Percentiles rank a stretch among this genome's conserved stretches.
phyloP scores from a whole-genome alignment of 768 basidiomycete genomes.

The Pleurotus djamor region DNA sequence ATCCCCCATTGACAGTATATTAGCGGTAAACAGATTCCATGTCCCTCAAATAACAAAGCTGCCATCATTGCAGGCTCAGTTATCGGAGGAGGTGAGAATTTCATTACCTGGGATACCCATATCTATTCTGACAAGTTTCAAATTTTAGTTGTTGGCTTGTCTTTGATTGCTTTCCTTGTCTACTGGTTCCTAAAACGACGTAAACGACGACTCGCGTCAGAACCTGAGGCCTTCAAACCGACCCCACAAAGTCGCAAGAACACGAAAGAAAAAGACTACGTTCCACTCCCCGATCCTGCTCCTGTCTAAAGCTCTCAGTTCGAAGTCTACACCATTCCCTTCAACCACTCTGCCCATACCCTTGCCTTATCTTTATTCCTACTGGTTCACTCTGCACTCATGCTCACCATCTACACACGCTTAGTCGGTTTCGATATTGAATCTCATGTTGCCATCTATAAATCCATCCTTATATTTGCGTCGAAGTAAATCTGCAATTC shows the following conservation, averaged over 20 bases:
- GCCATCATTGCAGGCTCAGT: slow-evolving; percentile 1
- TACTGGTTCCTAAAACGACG: slow-evolving; percentile 2
- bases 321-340: no score
- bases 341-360: no score
- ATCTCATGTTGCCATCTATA: no score
- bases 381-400: no score
- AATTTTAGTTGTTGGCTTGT: not conserved
- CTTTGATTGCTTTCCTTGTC: not conserved
- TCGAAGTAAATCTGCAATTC: no score
- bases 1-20: not conserved
- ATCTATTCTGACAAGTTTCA: not conserved
- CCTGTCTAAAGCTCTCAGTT: not conserved
- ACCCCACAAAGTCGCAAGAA: slow-evolving; percentile 4
- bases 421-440: no score
- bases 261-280: slow-evolving; percentile 2
- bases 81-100: not conserved
- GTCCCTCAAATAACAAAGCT: slow-evolving; percentile 1
- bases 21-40: not conserved
- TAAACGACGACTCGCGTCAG: not conserved
- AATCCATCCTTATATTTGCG: no score
- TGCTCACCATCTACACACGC: no score
- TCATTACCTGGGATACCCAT: not conserved
- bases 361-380: no score
- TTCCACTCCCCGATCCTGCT: not conserved
- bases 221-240: not conserved